Base-by-base conservation (phyloP, 768 basidiomycete genomes). In the Dendrothele bispora region DNA sequence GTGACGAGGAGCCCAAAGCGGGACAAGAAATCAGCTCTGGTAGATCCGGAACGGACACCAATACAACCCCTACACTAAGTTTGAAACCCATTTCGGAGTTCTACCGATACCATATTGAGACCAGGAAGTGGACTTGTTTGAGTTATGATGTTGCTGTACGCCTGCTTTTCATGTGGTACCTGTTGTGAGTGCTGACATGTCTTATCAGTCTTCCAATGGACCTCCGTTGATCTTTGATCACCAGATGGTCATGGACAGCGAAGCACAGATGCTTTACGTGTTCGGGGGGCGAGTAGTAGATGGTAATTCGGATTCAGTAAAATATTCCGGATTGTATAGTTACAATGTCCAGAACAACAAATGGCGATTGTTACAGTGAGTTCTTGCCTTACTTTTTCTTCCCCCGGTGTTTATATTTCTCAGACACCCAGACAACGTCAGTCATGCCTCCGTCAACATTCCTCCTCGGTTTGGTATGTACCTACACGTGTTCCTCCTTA, bases 211-310 rank as follows among this genome's bases (percentile, higher is more conserved):
- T 0, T 73, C 76, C 4, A 84, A 82, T 2, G 88, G 88, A 1
- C 89, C 89, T 1, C 82, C 84, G 1, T 66, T 89, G 27, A 69
- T 91, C 32, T 87, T 83, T 53, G 90, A 91, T 59, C 89, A 91
- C 55, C 87, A 89, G 64, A 86, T 91, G 82, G 83, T 71, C 26
- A 79, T 91, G 57, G 89, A 91, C 55, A 75, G 75, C 32, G 83
- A 84, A 4, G 66, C 77, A 0, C 88, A 89, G 60, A 78, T 83
- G 3, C 58, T 92, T 6, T 91, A 90, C 50, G 78, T 89, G 6
- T 87, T 81, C 52, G 89, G 90, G 7, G 90, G 90, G 1, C 78
- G 85, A 14, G 71, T 89, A 3, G 78, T 85, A 14, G 85, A 87
- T 52, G 80, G 78, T 10, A 77, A 86, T 24, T 80, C 77, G 76